Evolutionary conservation across 805 yeast species (phyloP).

Genomic region (Metschnikowia gelsemii): DNA sequence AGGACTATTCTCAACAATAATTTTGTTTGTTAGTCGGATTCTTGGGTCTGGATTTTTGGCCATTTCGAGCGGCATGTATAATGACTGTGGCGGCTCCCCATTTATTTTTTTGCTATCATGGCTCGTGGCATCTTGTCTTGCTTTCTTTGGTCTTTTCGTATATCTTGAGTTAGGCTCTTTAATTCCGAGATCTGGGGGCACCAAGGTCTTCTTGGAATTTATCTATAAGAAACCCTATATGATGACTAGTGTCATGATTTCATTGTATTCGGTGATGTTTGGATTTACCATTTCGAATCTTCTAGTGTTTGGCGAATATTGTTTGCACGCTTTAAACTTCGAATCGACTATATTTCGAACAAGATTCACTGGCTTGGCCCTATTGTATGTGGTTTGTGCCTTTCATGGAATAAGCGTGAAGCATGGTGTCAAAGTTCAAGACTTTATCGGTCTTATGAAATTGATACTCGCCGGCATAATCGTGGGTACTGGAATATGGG

Average conservation of each 20-base stretch:
- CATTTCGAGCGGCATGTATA: conserved; percentile 63
- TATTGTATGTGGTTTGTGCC: conserved; percentile 29
- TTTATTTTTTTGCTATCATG: conserved; percentile 60
- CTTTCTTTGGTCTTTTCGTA: conserved; percentile 66
- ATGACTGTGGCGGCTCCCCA: conserved; percentile 68
- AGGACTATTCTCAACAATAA: conserved; percentile 64
- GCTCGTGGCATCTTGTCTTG: conserved; percentile 58
- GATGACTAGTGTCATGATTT: conserved; percentile 51
- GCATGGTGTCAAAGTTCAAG: conserved; percentile 61
- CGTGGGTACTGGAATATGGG: conserved; percentile 58
- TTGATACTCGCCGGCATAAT: conserved; percentile 52
- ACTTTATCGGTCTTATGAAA: conserved; percentile 61
- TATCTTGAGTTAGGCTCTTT: conserved; percentile 70
- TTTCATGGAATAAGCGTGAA: conserved; percentile 61
- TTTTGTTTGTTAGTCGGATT: conserved; percentile 64
- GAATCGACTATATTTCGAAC: conserved; percentile 36
- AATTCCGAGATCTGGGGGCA: conserved; percentile 74
- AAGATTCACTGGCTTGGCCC: conserved; percentile 33
- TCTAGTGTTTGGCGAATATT: conserved; percentile 62
- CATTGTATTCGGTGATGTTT: conserved; percentile 49
- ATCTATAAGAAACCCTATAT: conserved; percentile 61
- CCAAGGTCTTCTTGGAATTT: conserved; percentile 68
- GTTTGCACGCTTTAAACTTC: conserved; percentile 45
- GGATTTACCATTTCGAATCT: conserved; percentile 57
- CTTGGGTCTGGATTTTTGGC: conserved; percentile 80